phyloP scores from a whole-genome alignment of 1,284 basidiomycete genomes.

The Austroboletus olivaceoglutinosus region DNA sequence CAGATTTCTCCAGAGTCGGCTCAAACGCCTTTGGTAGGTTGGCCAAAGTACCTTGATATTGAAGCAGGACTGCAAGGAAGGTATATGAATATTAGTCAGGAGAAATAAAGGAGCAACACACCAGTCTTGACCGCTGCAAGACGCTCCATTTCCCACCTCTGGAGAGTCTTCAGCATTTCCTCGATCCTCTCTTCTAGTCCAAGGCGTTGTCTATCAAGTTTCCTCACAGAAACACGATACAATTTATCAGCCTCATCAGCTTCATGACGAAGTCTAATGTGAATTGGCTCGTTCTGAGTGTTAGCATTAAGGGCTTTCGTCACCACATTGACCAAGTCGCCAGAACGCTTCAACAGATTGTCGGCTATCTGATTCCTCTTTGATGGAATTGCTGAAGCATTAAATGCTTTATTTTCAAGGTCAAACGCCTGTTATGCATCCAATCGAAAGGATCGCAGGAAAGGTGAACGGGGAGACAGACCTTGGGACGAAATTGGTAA shows the following conservation, averaged over 20 bases:
- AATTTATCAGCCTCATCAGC: conserved; percentile 75
- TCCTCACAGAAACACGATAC: conserved; percentile 74
- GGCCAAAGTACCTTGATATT: conserved; percentile 77
- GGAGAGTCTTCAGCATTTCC: conserved; percentile 73
- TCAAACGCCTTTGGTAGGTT: conserved; percentile 68
- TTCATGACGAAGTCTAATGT: conserved; percentile 70
- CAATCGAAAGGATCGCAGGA: conserved; percentile 4
- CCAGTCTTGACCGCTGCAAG: conserved; percentile 81
- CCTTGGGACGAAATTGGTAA: conserved; percentile 79
- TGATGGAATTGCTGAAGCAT: conserved; percentile 32
- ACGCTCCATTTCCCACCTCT: conserved; percentile 83
- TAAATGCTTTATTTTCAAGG: conserved; percentile 44
- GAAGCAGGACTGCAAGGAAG: conserved; percentile 61
- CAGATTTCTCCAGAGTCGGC: conserved; percentile 64
- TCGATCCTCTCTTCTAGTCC: conserved; percentile 84
- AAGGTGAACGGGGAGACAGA: conserved; percentile 27
- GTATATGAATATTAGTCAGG: neutral
- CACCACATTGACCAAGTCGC: conserved; percentile 68
- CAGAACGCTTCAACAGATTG: conserved; percentile 64
- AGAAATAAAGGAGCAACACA: conserved; percentile 31
- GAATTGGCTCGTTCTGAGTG: conserved; percentile 54
- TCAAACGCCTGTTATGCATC: conserved; percentile 58
- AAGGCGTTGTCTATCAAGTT: conserved; percentile 76
- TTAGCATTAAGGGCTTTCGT: conserved; percentile 63
- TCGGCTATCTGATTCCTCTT: conserved; percentile 50